Evolutionary conservation across 768 basidiomycete genomes (phyloP), one percentile per base, ranked within the genome.

Genomic region (Cubamyces lactineus): DNA sequence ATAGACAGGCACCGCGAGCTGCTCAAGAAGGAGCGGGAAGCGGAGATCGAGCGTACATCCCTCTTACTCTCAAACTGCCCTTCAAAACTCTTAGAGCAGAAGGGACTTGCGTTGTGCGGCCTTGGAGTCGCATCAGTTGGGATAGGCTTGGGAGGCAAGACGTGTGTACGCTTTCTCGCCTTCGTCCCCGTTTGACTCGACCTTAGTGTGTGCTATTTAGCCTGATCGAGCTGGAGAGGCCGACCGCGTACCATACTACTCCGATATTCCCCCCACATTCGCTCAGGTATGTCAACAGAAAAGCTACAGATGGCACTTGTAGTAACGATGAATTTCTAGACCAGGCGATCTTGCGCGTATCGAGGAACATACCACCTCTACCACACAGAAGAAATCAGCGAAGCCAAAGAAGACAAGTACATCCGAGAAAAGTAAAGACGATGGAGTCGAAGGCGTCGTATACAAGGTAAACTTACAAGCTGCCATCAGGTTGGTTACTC

Each of bases 91-190:
- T 80, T 98, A n/a, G 94, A 96, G 72, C 87, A 91, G 66, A 88
- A 89, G 59, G 96, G 96, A 3, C 78, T 98, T 11, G 88, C 92
- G 0, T 73, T 97, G 1, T 83, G 83, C 28, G 88, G 88, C 47
- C 78, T 98, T 5, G 86, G 91, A 1, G 76, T 93, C 1, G 80
- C 84, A 0, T 80, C 82, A 24, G 80, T 94, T n/a, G 86, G 83
- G 53, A 82, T 97, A 17, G 96, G 96, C 2, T 81, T 98, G 4
- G 96, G 94, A 26, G 96, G 95, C 26, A 96, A 95, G 78, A 95
- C 87, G 94, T 64, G 49, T 45, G 63, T 96, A 73, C 71, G 75
- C 26, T 39, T 21, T 15, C 9, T 66, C 47, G 45, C 24, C 41
- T 21, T 17, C 19, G 28, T 17, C 17, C 26, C 48, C 16, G 21